Percentiles rank a stretch among this genome's conserved stretches.
These are phyloP conservation scores for Paraphaeosphaeria sporulosa DNA, from an alignment of 2,329 filamentous ascomycete species.

Conservation along the genomic window DNA sequence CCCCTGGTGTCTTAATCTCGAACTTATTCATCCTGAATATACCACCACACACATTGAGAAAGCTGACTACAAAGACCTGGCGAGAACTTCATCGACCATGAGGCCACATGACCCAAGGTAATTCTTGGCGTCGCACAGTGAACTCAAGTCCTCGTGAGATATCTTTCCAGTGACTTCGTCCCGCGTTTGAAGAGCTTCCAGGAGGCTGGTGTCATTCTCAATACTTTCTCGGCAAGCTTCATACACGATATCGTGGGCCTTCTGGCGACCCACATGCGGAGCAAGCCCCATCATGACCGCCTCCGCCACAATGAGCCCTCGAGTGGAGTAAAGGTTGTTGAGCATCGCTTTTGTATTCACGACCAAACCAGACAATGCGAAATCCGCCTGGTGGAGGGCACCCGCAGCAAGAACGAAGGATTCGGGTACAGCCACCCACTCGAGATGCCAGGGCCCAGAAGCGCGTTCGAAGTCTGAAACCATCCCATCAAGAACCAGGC, in stretches of 20 bases:
- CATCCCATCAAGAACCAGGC: constrained; percentile 64
- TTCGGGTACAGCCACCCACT: constrained; percentile 64
- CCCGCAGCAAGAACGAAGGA: constrained; percentile 63
- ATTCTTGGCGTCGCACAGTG: constrained; percentile 63
- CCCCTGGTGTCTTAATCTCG: constrained; percentile 18
- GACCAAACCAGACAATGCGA: constrained; percentile 60
- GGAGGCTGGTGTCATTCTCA: constrained; percentile 53
- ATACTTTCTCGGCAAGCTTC: constrained; percentile 61
- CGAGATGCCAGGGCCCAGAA: constrained; percentile 66
- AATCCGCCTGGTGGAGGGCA: constrained; percentile 62
- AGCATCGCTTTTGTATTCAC: constrained; percentile 61
- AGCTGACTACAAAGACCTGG: constrained; percentile 35
- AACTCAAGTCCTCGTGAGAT: constrained; percentile 56
- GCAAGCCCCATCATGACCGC: constrained; percentile 69
- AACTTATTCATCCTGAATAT: constrained; percentile 5
- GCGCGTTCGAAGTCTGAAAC: constrained; percentile 66
- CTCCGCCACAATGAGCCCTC: constrained; percentile 64
- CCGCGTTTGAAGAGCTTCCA: constrained; percentile 53
- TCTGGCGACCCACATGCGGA: constrained; percentile 59
- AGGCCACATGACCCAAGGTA: constrained; percentile 51
- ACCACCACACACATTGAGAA: not conserved
- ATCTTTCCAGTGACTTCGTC: constrained; percentile 54
- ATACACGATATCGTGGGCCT: constrained; percentile 65
- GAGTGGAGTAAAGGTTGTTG: constrained; percentile 59
- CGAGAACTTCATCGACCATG: constrained; percentile 47